These are phyloP conservation scores for Tremellales sp. DNA, from an alignment of 1,284 basidiomycete species.

Conservation along the genomic window DNA sequence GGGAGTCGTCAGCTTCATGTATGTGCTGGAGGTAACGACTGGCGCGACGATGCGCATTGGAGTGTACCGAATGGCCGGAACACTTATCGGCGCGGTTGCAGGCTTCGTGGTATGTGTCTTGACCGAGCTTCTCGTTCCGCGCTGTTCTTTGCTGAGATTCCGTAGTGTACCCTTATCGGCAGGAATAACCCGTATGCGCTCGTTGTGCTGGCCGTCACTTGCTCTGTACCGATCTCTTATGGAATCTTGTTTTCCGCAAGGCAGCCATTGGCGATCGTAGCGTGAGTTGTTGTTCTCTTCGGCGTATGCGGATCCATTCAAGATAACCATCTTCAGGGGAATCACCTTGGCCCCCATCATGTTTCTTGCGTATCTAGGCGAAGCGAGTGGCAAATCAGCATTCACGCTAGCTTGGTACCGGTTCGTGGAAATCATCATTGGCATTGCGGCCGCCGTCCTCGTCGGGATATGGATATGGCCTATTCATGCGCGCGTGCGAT, in stretches of 20 bases:
- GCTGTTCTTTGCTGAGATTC: not conserved
- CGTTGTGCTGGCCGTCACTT: constrained; percentile 44
- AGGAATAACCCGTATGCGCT: constrained; percentile 49
- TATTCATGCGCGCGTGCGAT: constrained; percentile 46
- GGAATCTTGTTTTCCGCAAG: constrained; percentile 42
- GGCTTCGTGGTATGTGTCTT: constrained; percentile 43
- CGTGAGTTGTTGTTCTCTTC: constrained; percentile 28
- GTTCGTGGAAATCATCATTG: constrained; percentile 44
- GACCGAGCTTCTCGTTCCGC: no score
- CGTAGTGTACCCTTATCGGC: constrained; percentile 45
- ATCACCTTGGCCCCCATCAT: constrained; percentile 49
- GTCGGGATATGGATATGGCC: constrained; percentile 45
- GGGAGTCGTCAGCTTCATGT: constrained; percentile 49
- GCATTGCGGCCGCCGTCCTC: constrained; percentile 46
- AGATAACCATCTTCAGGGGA: constrained; percentile 22
- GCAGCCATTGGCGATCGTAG: constrained; percentile 47
- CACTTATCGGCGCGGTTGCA: constrained; percentile 48
- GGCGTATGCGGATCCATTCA: not conserved
- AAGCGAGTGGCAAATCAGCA: constrained; percentile 19
- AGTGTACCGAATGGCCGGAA: constrained; percentile 49
- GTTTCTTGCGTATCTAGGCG: constrained; percentile 46
- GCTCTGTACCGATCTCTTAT: constrained; percentile 46
- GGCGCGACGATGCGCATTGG: constrained; percentile 51
- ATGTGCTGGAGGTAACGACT: constrained; percentile 51
- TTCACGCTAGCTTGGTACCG: constrained; percentile 41